Base-by-base conservation (phyloP, 768 basidiomycete species). In the Lentinula detonsa region DNA sequence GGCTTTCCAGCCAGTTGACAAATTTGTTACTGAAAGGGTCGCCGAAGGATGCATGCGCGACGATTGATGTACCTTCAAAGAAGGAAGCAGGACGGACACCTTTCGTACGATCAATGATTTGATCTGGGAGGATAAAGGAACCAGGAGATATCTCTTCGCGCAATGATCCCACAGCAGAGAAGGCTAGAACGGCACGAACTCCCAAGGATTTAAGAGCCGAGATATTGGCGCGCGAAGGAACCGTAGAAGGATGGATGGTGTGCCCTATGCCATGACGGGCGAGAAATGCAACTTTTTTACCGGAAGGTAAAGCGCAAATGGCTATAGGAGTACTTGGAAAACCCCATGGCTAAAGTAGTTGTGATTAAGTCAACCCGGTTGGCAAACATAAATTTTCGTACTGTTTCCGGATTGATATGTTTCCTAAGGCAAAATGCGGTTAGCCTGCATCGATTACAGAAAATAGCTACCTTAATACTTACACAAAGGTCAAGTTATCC, bases 91-190 rank as follows among this genome's bases (percentile, higher is more conserved):
- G 87, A n/a, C 96, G 85, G 43, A 96, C 77, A 10, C 95, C 93
- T 75, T 98, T 98, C 28, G 95, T 98, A 57, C 96, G 84, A 73
- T 98, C 96, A 72, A 98, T 98, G 76, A 98, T 90, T 74, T 98
- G 95, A 37, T 82, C 79, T 1, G 95, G 95, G 46, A 98, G 83
- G 57, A 84, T 80, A 72, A 98, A 94, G 62, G 93, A 86, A 28
- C 96, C 95, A 0, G 95, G 95, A 35, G 85, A 72, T 73, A 98
- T 92, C 68, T 97, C 94, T 71, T 99, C 96, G 46, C 93, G 84
- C 10, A 99, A 82, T 8, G 92, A 95, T 31, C 96, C 96, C 49
- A 98, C 96, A 16, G 96, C 95, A 40, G 90, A 91, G 81, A 98
- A 98, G 6, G 95, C 94, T 65, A 98, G 78, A 70, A 98, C 85